These are phyloP conservation scores for Ophiostoma himal-ulmi DNA, from an alignment of 2,329 filamentous ascomycete species.

Conservation along the genomic window DNA sequence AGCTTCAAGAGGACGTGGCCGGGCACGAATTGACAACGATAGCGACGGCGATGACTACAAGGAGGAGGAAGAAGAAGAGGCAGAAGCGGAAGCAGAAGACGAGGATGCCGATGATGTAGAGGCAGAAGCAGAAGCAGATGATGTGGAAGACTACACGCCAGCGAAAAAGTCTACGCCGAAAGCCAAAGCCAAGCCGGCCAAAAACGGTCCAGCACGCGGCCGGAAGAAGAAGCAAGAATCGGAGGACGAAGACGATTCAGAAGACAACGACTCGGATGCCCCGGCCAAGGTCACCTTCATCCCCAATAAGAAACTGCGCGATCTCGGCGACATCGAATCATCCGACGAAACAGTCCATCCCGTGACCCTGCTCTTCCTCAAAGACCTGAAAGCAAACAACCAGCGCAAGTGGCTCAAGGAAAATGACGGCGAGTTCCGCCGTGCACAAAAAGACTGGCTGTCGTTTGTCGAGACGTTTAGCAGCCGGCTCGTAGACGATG, in stretches of 20 bases:
- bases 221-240: neutral
- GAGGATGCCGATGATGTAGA: constrained; percentile 29
- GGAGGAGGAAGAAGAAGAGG: constrained; percentile 28
- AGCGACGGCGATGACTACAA: constrained; percentile 27
- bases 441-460: constrained; percentile 74
- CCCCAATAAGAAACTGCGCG: constrained; percentile 39
- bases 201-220: constrained; percentile 5
- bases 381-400: constrained; percentile 56
- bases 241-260: constrained; percentile 31
- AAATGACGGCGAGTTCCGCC: constrained; percentile 72
- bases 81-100: constrained; percentile 25
- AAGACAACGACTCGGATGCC: constrained; percentile 35
- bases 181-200: constrained; percentile 20
- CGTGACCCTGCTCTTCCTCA: constrained; percentile 54
- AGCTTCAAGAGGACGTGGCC: neutral
- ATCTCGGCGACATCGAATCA: constrained; percentile 43
- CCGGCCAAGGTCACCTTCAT: constrained; percentile 40
- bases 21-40: constrained; percentile 25
- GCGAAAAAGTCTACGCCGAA: constrained; percentile 25
- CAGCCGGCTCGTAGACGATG: constrained; percentile 57
- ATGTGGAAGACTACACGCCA: constrained; percentile 18
- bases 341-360: constrained; percentile 48
- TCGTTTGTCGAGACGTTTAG: constrained; percentile 69
- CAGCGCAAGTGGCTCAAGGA: constrained; percentile 57
- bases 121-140: constrained; percentile 26